These are phyloP conservation scores for Yarrowia sp. DNA, from an alignment of 805 yeast genomes.

Conservation along the genomic window DNA sequence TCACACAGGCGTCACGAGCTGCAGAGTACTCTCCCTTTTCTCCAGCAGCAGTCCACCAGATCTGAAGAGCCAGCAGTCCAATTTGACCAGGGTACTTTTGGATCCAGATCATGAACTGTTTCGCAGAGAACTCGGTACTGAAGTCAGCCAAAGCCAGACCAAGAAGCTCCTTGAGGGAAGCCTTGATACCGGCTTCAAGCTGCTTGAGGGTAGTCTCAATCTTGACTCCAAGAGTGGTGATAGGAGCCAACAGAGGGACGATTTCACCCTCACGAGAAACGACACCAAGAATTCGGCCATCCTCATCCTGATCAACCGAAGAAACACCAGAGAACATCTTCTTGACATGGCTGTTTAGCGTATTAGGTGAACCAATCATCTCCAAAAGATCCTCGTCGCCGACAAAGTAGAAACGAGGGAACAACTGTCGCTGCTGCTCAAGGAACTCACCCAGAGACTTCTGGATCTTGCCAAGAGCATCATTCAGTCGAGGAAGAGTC, in stretches of 20 bases:
- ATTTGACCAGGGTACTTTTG: slow-evolving; percentile 62
- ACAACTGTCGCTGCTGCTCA: slow-evolving; percentile 76
- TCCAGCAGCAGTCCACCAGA: slow-evolving; percentile 59
- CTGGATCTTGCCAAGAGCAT: slow-evolving; percentile 64
- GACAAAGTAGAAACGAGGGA: slow-evolving; percentile 83
- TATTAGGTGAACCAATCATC: slow-evolving; percentile 70
- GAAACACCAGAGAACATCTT: slow-evolving; percentile 77
- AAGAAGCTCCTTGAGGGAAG: slow-evolving; percentile 55
- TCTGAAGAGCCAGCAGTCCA: slow-evolving; percentile 60
- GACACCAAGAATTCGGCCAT: slow-evolving; percentile 55
- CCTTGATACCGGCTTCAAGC: slow-evolving; percentile 62
- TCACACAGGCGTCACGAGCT: slow-evolving; percentile 1
- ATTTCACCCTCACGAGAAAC: slow-evolving; percentile 72
- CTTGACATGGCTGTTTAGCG: slow-evolving; percentile 59
- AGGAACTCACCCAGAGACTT: slow-evolving; percentile 76
- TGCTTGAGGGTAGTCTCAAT: slow-evolving; percentile 68
- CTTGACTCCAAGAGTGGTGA: slow-evolving; percentile 53
- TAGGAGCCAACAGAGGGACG: slow-evolving; percentile 51
- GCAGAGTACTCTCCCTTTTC: slow-evolving; percentile 47
- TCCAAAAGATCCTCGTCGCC: slow-evolving; percentile 92
- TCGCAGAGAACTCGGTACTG: slow-evolving; percentile 37
- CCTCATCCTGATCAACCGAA: slow-evolving; percentile 52
- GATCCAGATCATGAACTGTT: slow-evolving; percentile 51
- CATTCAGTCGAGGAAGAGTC: slow-evolving; percentile 59
- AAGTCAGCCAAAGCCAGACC: slow-evolving; percentile 49